A percentile compares a stretch with the other conserved stretches of the same genome.
phyloP scores from a whole-genome alignment of 2,329 filamentous ascomycete species.

The Coniochaeta sp. region DNA sequence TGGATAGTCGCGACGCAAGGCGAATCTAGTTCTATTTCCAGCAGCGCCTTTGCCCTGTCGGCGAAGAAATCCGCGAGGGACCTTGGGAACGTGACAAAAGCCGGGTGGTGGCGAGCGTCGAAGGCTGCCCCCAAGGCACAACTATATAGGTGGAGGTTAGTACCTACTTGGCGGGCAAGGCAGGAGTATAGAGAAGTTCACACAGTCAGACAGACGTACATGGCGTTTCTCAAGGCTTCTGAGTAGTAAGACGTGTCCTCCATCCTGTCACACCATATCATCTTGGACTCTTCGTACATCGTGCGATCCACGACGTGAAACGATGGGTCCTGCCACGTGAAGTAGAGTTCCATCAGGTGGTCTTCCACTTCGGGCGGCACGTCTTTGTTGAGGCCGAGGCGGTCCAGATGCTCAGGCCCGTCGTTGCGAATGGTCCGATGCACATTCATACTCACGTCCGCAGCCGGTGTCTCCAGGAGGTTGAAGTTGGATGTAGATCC shows the following conservation, averaged over 20 bases:
- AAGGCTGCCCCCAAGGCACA: conserved; percentile 25
- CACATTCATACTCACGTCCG: conserved; percentile 25
- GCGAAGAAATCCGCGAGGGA: conserved; percentile 30
- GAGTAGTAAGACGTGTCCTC: conserved; percentile 11
- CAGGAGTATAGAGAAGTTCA: background rate
- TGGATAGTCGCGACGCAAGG: conserved; percentile 40
- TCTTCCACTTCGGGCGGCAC: conserved; percentile 22
- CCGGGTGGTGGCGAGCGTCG: conserved; percentile 15
- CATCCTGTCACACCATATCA: background rate
- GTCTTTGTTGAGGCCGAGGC: conserved; percentile 19
- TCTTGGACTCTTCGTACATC: conserved; percentile 12
- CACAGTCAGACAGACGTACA: conserved; percentile 3
- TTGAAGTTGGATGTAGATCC: conserved; percentile 36
- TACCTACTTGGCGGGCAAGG: background rate
- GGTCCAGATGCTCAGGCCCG: conserved; percentile 5
- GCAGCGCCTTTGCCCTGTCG: conserved; percentile 32
- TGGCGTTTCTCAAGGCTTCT: conserved; percentile 11
- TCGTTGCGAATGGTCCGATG: conserved; percentile 30
- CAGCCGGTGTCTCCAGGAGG: conserved; percentile 27
- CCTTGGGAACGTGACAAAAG: conserved; percentile 17
- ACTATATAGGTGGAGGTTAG: conserved; percentile 7
- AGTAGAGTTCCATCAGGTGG: conserved; percentile 36
- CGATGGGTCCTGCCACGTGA: conserved; percentile 39
- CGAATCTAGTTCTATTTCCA: conserved; percentile 38
- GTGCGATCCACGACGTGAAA: conserved; percentile 35